Percentiles rank a stretch among this genome's conserved stretches.
Evolutionary conservation across 768 basidiomycete genomes (phyloP).

Genomic region (Kwoniella sp.): DNA sequence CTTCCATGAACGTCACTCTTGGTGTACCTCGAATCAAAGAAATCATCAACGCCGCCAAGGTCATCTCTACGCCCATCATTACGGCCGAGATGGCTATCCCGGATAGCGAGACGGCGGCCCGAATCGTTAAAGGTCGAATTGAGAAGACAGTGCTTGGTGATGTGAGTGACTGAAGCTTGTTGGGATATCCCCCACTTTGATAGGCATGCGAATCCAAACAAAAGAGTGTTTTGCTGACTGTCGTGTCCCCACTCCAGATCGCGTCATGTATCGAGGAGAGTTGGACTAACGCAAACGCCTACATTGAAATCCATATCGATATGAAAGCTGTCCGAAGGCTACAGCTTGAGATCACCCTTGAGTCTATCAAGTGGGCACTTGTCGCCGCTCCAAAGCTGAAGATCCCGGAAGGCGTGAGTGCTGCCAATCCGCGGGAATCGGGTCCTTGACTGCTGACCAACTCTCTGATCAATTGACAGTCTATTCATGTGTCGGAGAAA

Average conservation of each 20-base stretch:
- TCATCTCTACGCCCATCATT: conserved; percentile 96
- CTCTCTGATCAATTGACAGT: conserved; percentile 11
- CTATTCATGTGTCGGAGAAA: conserved; percentile 52
- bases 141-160: conserved; percentile 95
- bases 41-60: conserved; percentile 98
- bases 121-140: conserved; percentile 93
- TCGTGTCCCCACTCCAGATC: conserved; percentile 61
- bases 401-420: conserved; percentile 69
- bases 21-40: conserved; percentile 99
- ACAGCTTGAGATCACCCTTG: conserved; percentile 90
- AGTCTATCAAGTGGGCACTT: conserved; percentile 91
- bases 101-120: conserved; percentile 85
- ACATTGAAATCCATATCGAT: conserved; percentile 90
- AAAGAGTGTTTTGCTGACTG: not conserved
- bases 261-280: conserved; percentile 92
- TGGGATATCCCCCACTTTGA: not conserved
- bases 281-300: conserved; percentile 90
- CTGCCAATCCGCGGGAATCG: conserved; percentile 7
- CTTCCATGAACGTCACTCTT: conserved; percentile 98
- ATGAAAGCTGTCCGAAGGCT: conserved; percentile 82
- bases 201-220: conserved; percentile 2
- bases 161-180: conserved; percentile 62
- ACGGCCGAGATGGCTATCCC: conserved; percentile 85
- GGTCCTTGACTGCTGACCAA: not conserved
- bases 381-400: conserved; percentile 85